These are phyloP conservation scores for Fusarium cicatricum DNA, from an alignment of 2,329 filamentous ascomycete genomes.

Conservation along the genomic window DNA sequence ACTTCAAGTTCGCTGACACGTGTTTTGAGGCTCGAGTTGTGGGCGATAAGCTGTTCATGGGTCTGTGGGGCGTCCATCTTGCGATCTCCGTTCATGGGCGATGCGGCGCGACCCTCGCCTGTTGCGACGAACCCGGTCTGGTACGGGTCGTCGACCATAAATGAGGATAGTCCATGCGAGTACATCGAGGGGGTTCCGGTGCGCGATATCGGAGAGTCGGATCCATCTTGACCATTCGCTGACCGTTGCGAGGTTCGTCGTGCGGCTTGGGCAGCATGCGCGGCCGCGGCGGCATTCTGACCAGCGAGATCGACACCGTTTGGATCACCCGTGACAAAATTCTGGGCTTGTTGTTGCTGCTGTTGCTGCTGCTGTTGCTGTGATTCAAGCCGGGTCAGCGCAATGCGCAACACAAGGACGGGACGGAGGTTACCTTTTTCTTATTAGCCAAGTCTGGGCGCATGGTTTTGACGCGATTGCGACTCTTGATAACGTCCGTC, in stretches of 20 bases:
- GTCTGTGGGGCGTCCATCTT: slow-evolving; percentile 76
- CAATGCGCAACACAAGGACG: background rate
- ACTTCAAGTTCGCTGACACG: slow-evolving; percentile 94
- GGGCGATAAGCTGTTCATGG: slow-evolving; percentile 80
- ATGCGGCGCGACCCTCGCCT: slow-evolving; percentile 60
- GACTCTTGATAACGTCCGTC: slow-evolving; percentile 99
- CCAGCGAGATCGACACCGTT: slow-evolving; percentile 67
- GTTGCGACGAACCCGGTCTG: slow-evolving; percentile 61
- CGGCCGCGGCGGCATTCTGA: slow-evolving; percentile 61
- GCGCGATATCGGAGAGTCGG: slow-evolving; percentile 80
- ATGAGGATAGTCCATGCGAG: slow-evolving; percentile 78
- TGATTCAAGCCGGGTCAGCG: slow-evolving; percentile 12
- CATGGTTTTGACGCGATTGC: slow-evolving; percentile 94
- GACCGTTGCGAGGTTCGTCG: slow-evolving; percentile 75
- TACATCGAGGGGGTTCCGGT: slow-evolving; percentile 81
- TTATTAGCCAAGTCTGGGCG: slow-evolving; percentile 80
- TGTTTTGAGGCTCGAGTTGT: slow-evolving; percentile 90
- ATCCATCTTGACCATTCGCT: slow-evolving; percentile 76
- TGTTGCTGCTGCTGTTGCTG: slow-evolving; percentile 39
- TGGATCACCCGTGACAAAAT: slow-evolving; percentile 53
- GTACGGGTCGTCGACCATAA: slow-evolving; percentile 78
- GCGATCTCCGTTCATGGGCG: slow-evolving; percentile 65
- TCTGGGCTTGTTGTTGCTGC: slow-evolving; percentile 52
- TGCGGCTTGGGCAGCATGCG: slow-evolving; percentile 59
- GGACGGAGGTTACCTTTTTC: slow-evolving; percentile 72